A percentile compares a stretch with the other conserved stretches of the same genome.
Evolutionary conservation across 805 yeast genomes (phyloP).

Genomic region (Monosporozyma yasuniensis): DNA sequence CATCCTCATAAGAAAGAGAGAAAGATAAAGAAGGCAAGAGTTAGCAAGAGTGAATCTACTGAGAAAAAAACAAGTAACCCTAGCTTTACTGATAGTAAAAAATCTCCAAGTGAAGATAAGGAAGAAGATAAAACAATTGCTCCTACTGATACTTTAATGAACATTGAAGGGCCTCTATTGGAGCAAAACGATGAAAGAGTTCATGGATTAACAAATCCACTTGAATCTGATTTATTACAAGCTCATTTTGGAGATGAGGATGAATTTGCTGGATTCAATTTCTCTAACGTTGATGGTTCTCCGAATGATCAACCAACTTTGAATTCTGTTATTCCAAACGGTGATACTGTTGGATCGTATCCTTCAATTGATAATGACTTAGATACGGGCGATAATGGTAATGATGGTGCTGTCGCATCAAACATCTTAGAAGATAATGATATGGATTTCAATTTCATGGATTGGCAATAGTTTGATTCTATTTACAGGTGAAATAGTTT

Average conservation of each 20-base stretch:
- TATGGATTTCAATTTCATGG: constrained; percentile 20
- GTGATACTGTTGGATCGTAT: not conserved
- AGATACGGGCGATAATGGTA: not conserved
- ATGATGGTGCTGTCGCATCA: not conserved
- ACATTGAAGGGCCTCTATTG: not conserved
- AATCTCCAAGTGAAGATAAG: not conserved
- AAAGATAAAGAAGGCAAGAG: not conserved
- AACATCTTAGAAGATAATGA: constrained; percentile 17
- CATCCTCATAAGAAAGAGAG: not conserved
- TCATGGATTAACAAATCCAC: not conserved
- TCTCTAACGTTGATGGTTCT: not conserved
- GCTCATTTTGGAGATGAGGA: constrained; percentile 1
- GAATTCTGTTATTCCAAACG: not conserved
- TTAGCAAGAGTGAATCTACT: not conserved
- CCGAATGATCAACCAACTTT: constrained; percentile 1
- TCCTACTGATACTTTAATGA: not conserved
- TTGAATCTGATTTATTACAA: not conserved
- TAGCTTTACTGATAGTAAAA: not conserved
- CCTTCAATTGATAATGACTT: constrained; percentile 1
- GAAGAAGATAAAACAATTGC: not conserved
- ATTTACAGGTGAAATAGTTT: not conserved
- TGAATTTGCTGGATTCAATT: not conserved
- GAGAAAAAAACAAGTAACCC: not conserved
- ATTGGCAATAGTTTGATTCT: constrained; percentile 13
- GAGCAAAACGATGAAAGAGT: not conserved